Base-by-base conservation (phyloP, 1,284 basidiomycete species). In the Inonotus hispidus region DNA sequence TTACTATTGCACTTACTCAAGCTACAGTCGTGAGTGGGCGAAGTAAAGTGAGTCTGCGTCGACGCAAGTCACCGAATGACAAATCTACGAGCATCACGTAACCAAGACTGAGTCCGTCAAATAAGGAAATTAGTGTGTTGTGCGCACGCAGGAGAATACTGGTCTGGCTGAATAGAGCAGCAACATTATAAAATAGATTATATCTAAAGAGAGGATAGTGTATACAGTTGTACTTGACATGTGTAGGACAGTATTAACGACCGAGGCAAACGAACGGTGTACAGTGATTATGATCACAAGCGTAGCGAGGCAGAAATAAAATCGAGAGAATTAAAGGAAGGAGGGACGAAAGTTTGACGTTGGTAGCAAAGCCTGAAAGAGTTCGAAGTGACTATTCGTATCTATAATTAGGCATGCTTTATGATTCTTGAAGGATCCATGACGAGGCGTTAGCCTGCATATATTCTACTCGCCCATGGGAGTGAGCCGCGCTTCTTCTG, bases 401-500 rank as follows among this genome's bases (percentile, higher is more conserved):
- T 43, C 2, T 43, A 21, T 16, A 43, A 43, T 43, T 21, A 19
- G 13, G 41, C 1, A 43, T 43, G 16, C 2, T n/a, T 5, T n/a
- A 2, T n/a, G n/a, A 16, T 43, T n/a, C 41, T 43, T 43, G 19
- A 43, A 3, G 5, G 2, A n/a, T 16, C 11, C 8, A 43, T 1
- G 16, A n/a, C 13, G 41, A 43, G 16, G n/a, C 8, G 16, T 16
- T 43, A 43, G 41, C 16, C 3, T 43, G 16, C 19, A n/a, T 43
- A 21, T 21, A 7, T 43, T n/a, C 41, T 16, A 16, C 41, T 43
- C 5, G 41, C 41, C 61, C 61, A 62, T 19, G 61, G 61, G 41
- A 62, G 50, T 14, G 61, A 39, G 25, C 61, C 61, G 19, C 61
- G 50, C 41, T 62, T 62, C 41, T 59, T 59, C 8, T 41, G 56